Evolutionary conservation across 2,329 filamentous ascomycete species (phyloP).

Genomic region (Myriangium duriaei): DNA sequence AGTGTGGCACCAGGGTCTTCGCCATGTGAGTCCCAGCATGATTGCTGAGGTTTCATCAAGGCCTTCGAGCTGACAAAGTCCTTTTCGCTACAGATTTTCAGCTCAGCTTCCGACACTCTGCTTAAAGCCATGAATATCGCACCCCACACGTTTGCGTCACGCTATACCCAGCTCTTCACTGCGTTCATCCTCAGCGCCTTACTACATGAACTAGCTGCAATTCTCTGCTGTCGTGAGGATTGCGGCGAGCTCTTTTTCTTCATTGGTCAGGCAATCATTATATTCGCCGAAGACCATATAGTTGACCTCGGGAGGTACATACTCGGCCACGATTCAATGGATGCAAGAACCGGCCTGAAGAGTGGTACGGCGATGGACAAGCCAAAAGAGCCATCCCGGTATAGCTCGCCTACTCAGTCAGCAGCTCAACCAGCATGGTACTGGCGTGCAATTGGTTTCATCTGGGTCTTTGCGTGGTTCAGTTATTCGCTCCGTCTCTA

Average conservation of each 20-base stretch:
- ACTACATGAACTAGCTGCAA: neutral
- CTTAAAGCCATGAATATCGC: neutral
- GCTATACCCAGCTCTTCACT: neutral
- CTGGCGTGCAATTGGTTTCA: neutral
- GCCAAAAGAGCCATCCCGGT: too few species aligned
- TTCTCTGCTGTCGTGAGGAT: neutral
- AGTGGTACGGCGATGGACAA: too few species aligned
- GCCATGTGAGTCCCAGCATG: neutral
- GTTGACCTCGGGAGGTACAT: too few species aligned
- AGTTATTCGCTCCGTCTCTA: neutral
- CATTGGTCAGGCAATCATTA: neutral
- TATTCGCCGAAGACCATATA: neutral
- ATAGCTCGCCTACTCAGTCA: too few species aligned
- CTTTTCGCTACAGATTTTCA: neutral
- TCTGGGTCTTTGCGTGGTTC: neutral
- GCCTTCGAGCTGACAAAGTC: too few species aligned
- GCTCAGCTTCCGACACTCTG: neutral
- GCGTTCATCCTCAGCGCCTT: neutral
- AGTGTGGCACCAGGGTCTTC: neutral
- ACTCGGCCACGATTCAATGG: too few species aligned
- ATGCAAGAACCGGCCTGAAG: too few species aligned
- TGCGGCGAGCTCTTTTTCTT: neutral
- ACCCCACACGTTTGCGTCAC: neutral
- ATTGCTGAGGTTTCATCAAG: too few species aligned
- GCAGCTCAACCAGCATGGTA: neutral